Evolutionary conservation across 2,329 filamentous ascomycete genomes (phyloP).

Genomic region (Botrytis squamosa): DNA sequence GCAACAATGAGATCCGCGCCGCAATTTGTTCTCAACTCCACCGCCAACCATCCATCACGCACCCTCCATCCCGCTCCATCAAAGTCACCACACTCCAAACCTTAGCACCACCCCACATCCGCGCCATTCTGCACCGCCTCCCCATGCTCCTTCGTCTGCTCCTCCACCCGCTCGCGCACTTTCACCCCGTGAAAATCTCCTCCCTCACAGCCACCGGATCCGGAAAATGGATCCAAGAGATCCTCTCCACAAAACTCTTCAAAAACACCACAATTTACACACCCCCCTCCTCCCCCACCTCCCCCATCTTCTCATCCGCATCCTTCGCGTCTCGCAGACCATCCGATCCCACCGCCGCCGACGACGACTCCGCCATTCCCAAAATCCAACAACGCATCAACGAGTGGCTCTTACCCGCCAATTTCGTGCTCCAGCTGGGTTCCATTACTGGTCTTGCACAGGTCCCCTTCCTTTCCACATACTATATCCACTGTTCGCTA

Average conservation of each 20-base stretch:
- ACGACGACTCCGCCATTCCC: constrained; percentile 39
- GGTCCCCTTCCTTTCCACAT: constrained; percentile 45
- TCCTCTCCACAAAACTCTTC: constrained; percentile 51
- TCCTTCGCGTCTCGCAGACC: constrained; percentile 31
- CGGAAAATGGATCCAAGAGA: constrained; percentile 49
- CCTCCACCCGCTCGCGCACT: constrained; percentile 50
- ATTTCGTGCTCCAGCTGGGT: constrained; percentile 51
- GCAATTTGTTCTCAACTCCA: constrained; percentile 51
- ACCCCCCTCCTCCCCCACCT: constrained; percentile 25
- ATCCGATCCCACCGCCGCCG: constrained; percentile 27
- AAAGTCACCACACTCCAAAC: constrained; percentile 50
- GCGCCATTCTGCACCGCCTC: constrained; percentile 48
- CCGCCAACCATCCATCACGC: constrained; percentile 47
- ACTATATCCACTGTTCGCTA: neutral
- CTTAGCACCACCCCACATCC: constrained; percentile 43
- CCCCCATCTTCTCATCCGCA: neutral
- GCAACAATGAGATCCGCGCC: constrained; percentile 46
- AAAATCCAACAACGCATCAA: constrained; percentile 49
- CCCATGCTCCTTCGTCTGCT: constrained; percentile 50
- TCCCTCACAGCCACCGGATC: constrained; percentile 51
- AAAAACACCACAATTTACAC: neutral
- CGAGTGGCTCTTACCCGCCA: constrained; percentile 51
- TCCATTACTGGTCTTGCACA: constrained; percentile 46
- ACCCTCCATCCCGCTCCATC: constrained; percentile 50
- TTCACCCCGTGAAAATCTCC: constrained; percentile 51